phyloP scores from a whole-genome alignment of 176 grass and related monocot species.

The Avena atlantica region DNA sequence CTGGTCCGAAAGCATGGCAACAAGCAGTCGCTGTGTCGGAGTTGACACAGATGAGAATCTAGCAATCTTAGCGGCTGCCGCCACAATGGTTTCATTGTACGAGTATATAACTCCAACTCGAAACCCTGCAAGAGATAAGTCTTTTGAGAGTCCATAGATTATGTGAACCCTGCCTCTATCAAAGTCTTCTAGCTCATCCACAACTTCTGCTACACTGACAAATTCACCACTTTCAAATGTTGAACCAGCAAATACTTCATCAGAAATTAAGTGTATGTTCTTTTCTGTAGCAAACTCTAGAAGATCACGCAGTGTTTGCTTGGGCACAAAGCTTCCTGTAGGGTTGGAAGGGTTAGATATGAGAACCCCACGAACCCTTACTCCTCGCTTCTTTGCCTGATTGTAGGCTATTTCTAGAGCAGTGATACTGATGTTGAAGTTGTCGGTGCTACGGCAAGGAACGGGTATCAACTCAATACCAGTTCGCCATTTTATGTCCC shows the following conservation, averaged over 20 bases:
- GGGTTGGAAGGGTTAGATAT: conserved; percentile 92
- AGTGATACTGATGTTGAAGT: conserved; percentile 80
- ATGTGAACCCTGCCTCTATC: conserved; percentile 94
- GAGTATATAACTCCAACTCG: conserved; percentile 88
- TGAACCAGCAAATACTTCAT: conserved; percentile 96
- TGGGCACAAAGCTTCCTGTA: conserved; percentile 77
- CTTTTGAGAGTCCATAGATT: conserved; percentile 88
- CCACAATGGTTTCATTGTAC: conserved; percentile 72
- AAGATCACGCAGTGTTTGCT: conserved; percentile 73
- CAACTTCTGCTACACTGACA: conserved; percentile 71
- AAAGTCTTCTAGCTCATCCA: conserved; percentile 65
- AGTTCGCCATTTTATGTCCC: conserved; percentile 89
- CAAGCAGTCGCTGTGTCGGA: conserved; percentile 68
- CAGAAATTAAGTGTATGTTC: conserved; percentile 97
- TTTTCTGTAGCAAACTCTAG: conserved; percentile 77
- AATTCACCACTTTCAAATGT: conserved; percentile 67
- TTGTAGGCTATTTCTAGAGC: conserved; percentile 88
- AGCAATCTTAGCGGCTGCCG: conserved; percentile 79
- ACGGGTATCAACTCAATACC: conserved; percentile 90
- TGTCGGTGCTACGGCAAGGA: conserved; percentile 90
- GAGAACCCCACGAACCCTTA: conserved; percentile 88
- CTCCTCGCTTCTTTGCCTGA: conserved; percentile 84
- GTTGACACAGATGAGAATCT: conserved; percentile 88
- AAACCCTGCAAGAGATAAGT: conserved; percentile 78
- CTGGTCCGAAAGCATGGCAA: conserved; percentile 84